Percentiles rank a stretch among this genome's conserved stretches.
These are phyloP conservation scores for Fusarium setosum DNA, from an alignment of 2,329 filamentous ascomycete genomes.

Conservation along the genomic window DNA sequence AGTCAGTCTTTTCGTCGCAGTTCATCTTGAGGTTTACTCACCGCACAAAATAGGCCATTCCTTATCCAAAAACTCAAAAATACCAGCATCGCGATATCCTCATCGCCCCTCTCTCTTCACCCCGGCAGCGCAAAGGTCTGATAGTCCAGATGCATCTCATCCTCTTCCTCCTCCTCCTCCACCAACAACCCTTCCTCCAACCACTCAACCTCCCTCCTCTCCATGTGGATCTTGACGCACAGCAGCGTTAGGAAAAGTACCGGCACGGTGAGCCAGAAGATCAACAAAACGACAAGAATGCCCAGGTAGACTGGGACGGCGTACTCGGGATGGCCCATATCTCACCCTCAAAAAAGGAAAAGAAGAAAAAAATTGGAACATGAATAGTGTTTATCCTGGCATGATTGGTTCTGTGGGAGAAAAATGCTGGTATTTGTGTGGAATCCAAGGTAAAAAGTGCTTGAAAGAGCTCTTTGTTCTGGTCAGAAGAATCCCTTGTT, in stretches of 20 bases:
- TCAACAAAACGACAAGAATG: constrained; percentile 26
- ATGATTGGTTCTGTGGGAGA: background rate
- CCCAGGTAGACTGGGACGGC: constrained; percentile 33
- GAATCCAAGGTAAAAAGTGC: too few relatives aligned
- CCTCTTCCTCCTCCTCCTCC: constrained; percentile 19
- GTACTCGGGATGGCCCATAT: constrained; percentile 32
- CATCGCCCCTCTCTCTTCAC: background rate
- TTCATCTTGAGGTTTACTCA: too few relatives aligned
- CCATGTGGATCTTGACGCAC: constrained; percentile 11
- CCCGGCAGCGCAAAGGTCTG: background rate
- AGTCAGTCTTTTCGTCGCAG: too few relatives aligned
- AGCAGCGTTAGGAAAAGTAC: constrained; percentile 19
- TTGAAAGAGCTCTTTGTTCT: too few relatives aligned
- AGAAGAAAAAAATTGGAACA: too few relatives aligned
- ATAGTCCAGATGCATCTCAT: constrained; percentile 10
- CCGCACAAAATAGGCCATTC: too few relatives aligned
- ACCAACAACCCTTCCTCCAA: constrained; percentile 23
- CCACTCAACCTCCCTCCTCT: constrained; percentile 23
- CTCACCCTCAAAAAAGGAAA: too few relatives aligned
- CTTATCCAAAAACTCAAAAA: background rate
- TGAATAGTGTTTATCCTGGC: background rate
- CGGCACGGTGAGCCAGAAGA: constrained; percentile 33
- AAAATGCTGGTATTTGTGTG: too few relatives aligned
- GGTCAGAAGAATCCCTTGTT: too few relatives aligned
- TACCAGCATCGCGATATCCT: too few relatives aligned